phyloP scores from a whole-genome alignment of 202 grass and related monocot genomes.

The Hordeum pubiflorum region DNA sequence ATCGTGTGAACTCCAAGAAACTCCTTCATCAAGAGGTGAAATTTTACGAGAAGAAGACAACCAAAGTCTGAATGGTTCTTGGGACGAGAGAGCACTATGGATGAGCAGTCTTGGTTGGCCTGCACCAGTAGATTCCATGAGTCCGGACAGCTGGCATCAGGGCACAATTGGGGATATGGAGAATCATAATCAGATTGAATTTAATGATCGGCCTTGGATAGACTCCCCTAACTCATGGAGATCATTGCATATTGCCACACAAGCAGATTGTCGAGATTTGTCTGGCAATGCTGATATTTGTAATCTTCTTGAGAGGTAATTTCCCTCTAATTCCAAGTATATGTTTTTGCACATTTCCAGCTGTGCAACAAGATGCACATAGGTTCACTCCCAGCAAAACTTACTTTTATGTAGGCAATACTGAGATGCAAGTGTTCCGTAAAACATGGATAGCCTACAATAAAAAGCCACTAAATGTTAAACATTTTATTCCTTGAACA shows the following conservation, averaged over 20 bases:
- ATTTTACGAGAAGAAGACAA: slow-evolving; percentile 59
- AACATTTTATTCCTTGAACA: background rate
- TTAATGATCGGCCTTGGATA: slow-evolving; percentile 61
- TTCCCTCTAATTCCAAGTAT: background rate
- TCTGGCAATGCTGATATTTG: slow-evolving; percentile 76
- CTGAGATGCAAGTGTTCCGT: slow-evolving; percentile 13
- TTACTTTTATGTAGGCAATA: background rate
- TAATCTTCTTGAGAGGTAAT: slow-evolving; percentile 87
- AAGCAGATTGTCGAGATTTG: slow-evolving; percentile 37
- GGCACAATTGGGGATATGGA: slow-evolving; percentile 52
- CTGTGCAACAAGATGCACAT: slow-evolving; percentile 21
- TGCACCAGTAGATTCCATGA: slow-evolving; percentile 54
- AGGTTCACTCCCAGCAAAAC: background rate
- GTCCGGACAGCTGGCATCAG: slow-evolving; percentile 55
- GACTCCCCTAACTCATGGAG: slow-evolving; percentile 80
- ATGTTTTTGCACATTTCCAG: slow-evolving; percentile 3
- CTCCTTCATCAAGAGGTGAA: slow-evolving; percentile 52
- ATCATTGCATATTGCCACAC: slow-evolving; percentile 41
- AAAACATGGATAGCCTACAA: background rate
- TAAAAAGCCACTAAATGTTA: background rate
- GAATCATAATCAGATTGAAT: slow-evolving; percentile 38
- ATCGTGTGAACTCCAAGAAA: slow-evolving; percentile 30
- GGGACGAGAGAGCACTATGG: slow-evolving; percentile 92
- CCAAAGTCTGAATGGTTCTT: slow-evolving; percentile 57
- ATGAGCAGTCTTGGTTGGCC: slow-evolving; percentile 64